Conservation (phyloP, 345 rosid species). For the Gossypium sturtianum region DNA sequence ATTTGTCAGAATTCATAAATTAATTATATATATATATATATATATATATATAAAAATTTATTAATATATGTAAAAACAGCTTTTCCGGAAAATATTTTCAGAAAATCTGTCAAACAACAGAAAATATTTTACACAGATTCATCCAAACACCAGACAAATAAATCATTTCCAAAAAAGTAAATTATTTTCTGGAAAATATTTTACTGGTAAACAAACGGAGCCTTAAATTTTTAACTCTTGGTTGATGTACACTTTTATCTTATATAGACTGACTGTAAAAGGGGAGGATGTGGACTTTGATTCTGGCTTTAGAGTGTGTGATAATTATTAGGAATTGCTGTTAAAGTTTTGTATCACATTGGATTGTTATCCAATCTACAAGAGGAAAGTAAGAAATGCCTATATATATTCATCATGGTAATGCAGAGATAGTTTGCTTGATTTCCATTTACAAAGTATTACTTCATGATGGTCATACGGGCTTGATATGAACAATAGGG, state of each 20-base stretch:
- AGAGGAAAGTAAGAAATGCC: neutral
- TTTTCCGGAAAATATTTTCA: too few relatives aligned
- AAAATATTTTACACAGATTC: too few relatives aligned
- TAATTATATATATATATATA: too few relatives aligned
- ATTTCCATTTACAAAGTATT: neutral
- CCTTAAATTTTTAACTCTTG: neutral
- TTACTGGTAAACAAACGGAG: too few relatives aligned
- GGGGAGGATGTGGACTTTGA: neutral
- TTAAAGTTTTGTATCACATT: neutral
- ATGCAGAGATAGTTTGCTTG: neutral
- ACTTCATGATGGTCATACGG: neutral
- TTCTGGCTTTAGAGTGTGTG: neutral
- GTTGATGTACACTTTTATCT: neutral
- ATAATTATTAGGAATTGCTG: neutral
- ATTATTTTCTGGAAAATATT: too few relatives aligned
- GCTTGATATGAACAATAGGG: neutral
- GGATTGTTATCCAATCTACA: neutral
- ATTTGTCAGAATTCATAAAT: too few relatives aligned
- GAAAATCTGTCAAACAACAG: too few relatives aligned
- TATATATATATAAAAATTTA: too few relatives aligned
- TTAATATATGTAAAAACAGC: too few relatives aligned
- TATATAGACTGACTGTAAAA: conserved; percentile 1
- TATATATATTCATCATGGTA: neutral
- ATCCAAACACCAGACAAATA: too few relatives aligned
- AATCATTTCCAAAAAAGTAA: too few relatives aligned